These are phyloP conservation scores for Backusella parvicylindrica DNA, from an alignment of 192 early-diverging fungal species.

Conservation along the genomic window DNA sequence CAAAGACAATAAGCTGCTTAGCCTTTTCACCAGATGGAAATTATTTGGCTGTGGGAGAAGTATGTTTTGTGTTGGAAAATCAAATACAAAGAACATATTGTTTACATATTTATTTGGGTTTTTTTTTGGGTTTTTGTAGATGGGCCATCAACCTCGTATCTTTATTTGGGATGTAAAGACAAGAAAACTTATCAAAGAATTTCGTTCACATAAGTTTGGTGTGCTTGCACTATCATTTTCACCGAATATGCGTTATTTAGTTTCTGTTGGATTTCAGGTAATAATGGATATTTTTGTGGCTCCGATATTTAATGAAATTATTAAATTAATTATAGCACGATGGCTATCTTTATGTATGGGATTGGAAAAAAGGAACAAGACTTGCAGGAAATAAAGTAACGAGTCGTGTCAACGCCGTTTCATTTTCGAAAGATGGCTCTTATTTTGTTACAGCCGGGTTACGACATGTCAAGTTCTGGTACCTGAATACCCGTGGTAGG, in stretches of 20 bases:
- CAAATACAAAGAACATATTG: neutral
- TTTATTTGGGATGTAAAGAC: conserved; percentile 67
- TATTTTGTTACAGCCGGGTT: conserved; percentile 79
- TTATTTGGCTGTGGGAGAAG: conserved; percentile 76
- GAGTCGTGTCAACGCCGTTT: conserved; percentile 56
- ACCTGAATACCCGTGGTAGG: conserved; percentile 47
- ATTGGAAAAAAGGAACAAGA: conserved; percentile 62
- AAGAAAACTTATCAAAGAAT: conserved; percentile 50
- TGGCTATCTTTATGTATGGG: conserved; percentile 80
- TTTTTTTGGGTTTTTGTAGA: conserved; percentile 32
- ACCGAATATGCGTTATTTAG: conserved; percentile 62
- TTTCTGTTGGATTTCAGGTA: conserved; percentile 77
- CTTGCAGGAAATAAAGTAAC: conserved; percentile 64
- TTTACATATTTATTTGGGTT: conserved; percentile 7
- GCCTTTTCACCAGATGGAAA: conserved; percentile 67
- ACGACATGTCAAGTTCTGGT: conserved; percentile 81
- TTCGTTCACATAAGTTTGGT: conserved; percentile 78
- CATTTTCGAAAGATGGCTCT: conserved; percentile 58
- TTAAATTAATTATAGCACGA: conserved; percentile 58
- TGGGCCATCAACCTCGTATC: conserved; percentile 77
- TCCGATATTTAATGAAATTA: neutral
- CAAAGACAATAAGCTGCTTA: conserved; percentile 71
- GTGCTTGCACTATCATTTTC: conserved; percentile 67
- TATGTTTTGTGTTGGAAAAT: conserved; percentile 23
- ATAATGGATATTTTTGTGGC: neutral